phyloP scores from a whole-genome alignment of 768 basidiomycete genomes.

The Tremella fuciformis region DNA sequence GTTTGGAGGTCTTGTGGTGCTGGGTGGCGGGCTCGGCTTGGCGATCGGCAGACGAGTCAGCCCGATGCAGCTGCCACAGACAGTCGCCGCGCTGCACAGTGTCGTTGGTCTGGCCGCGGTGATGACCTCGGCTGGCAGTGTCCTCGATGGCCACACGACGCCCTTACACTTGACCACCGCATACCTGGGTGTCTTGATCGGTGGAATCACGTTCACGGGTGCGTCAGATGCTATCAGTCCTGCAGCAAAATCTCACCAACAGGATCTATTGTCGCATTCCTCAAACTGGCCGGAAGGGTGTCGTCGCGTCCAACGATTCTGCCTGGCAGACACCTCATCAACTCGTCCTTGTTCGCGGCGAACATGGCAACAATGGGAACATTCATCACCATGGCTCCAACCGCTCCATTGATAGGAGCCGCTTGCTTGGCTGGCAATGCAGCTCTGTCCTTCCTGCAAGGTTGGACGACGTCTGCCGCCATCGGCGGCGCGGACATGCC shows the following conservation, averaged over 20 bases:
- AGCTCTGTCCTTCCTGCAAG: constrained; percentile 75
- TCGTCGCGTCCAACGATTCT: constrained; percentile 68
- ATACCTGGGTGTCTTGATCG: constrained; percentile 80
- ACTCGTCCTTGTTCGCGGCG: constrained; percentile 66
- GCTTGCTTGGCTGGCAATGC: constrained; percentile 73
- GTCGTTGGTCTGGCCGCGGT: constrained; percentile 89
- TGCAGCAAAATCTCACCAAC: constrained; percentile 87
- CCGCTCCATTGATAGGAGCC: constrained; percentile 71
- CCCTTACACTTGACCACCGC: constrained; percentile 73
- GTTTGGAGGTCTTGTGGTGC: constrained; percentile 69
- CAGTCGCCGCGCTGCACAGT: constrained; percentile 75
- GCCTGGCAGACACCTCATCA: constrained; percentile 75
- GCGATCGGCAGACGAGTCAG: constrained; percentile 78
- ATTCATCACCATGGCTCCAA: constrained; percentile 68
- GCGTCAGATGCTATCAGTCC: constrained; percentile 72
- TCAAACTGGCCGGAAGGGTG: constrained; percentile 81
- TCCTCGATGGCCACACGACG: constrained; percentile 65
- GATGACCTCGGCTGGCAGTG: constrained; percentile 77
- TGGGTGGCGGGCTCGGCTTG: constrained; percentile 70
- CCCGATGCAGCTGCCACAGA: constrained; percentile 83
- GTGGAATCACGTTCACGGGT: constrained; percentile 77
- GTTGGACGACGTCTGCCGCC: constrained; percentile 78
- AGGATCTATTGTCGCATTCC: constrained; percentile 68
- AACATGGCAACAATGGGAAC: constrained; percentile 73
- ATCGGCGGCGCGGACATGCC: constrained; percentile 94